These are phyloP conservation scores for Pleurotus sapidus DNA, from an alignment of 768 basidiomycete genomes.

Conservation along the genomic window DNA sequence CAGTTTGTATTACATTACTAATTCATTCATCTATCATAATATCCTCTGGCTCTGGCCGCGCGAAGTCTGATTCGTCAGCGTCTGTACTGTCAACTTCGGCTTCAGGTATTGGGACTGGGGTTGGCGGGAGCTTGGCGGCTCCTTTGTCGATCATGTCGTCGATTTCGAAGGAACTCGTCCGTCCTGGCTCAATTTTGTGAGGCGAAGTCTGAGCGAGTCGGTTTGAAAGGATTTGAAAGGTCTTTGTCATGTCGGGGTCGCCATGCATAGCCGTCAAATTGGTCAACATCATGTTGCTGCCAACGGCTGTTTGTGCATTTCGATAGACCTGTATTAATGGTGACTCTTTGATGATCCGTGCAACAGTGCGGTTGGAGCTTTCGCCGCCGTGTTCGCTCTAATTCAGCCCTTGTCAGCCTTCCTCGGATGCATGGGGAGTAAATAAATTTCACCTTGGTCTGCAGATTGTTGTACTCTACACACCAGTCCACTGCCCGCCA, in stretches of 20 bases:
- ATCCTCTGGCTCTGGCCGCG: too few species aligned
- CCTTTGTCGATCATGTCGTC: background rate
- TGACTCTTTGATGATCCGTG: constrained; percentile 15
- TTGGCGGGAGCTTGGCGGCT: too few species aligned
- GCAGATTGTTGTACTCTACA: constrained; percentile 23
- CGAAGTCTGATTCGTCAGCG: too few species aligned
- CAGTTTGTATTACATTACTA: too few species aligned
- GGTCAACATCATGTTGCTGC: background rate
- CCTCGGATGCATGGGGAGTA: too few species aligned
- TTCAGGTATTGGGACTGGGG: too few species aligned
- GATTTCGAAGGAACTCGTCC: background rate
- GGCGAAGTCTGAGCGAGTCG: background rate
- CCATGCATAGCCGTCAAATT: constrained; percentile 9
- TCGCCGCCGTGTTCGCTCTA: constrained; percentile 9
- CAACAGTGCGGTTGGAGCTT: constrained; percentile 16
- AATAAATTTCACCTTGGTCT: constrained; percentile 29
- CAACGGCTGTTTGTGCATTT: background rate
- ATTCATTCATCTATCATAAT: too few species aligned
- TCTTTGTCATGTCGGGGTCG: constrained; percentile 12
- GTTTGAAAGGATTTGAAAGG: background rate
- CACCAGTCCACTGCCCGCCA: constrained; percentile 26
- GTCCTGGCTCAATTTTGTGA: constrained; percentile 4
- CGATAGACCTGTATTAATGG: constrained; percentile 12
- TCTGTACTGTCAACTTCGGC: too few species aligned
- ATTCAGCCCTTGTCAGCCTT: too few species aligned